Evolutionary conservation across 257 asterid species (phyloP), one percentile per base, ranked within the genome.

Genomic region (Primulina huaijiensis): DNA sequence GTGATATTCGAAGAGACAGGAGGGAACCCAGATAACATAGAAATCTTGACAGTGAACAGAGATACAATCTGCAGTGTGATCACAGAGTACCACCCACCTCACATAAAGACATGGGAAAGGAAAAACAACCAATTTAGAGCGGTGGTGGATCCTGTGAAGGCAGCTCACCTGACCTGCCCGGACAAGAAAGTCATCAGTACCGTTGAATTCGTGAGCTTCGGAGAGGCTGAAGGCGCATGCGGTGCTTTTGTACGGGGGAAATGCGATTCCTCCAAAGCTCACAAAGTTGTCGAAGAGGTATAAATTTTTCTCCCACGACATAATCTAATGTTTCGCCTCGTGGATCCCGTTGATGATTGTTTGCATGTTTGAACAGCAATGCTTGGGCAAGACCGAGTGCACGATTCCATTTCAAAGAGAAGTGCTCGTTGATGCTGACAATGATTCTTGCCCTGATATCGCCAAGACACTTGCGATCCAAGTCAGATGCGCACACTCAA

Each of bases 1-100:
- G 89, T 88, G 19, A 81, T 91, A 33, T 88, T 90, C 0, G 97
- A 94, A 73, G 99, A 94, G 76, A 76, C 82, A 0, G 99, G 97
- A 43, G 99, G 99, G 16, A 72, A 80, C 21, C 96, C 93, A 0
- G 70, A 59, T 3, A 75, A 67, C 10, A 87, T 94, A 17, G 81
- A 80, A 16, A 46, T 91, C 14, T 20, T 70, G 56, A 81, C 82
- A 0, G 97, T 94, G 31, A 89, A 94, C 57, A 72, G 99, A 29
- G 89, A 94, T 77, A 94, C 93, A 1, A 88, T 94, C 4, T 94
- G 99, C 67, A 89, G 93, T 62, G 67, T 76, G 4, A 75, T 94
- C 7, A 74, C 87, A 0, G 97, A 94, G 43, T 77, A 60, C 57
- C 82, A 82, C 46, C 92, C 92, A 2, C 89, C 92, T 1, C 69